These are phyloP conservation scores for Irpex rosettiformis DNA, from an alignment of 1,284 basidiomycete species.

Conservation along the genomic window DNA sequence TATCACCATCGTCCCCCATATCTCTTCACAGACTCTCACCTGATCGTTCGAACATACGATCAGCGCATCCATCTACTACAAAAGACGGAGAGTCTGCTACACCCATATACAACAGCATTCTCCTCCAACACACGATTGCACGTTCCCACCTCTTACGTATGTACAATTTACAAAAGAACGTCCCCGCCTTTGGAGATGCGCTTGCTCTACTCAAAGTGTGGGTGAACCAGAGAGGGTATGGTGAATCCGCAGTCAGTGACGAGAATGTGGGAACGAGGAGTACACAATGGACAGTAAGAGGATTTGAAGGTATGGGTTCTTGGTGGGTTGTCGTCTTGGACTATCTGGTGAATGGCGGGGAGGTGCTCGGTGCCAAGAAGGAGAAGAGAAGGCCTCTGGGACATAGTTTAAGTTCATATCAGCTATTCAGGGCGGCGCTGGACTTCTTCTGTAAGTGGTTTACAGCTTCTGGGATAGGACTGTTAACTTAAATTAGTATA, in stretches of 20 bases:
- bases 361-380: conserved; percentile 30
- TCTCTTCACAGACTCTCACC: conserved; percentile 71
- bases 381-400: conserved; percentile 56
- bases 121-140: conserved; percentile 68
- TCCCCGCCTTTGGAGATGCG: conserved; percentile 73
- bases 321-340: conserved; percentile 76
- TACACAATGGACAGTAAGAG: conserved; percentile 51
- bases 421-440: conserved; percentile 78
- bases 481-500: too few species aligned
- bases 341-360: conserved; percentile 70
- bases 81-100: conserved; percentile 27
- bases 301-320: conserved; percentile 62
- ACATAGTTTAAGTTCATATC: conserved; percentile 80
- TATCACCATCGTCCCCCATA: conserved; percentile 59
- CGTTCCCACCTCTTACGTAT: conserved; percentile 67
- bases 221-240: conserved; percentile 86
- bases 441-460: conserved; percentile 69
- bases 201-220: conserved; percentile 83
- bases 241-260: conserved; percentile 34
- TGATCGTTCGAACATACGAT: conserved; percentile 67
- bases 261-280: neutral
- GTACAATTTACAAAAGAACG: conserved; percentile 60
- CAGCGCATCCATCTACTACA: conserved; percentile 20
- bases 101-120: conserved; percentile 77
- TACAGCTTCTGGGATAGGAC: neutral